Percentiles rank a stretch among this genome's conserved stretches.
Evolutionary conservation across 1,284 basidiomycete species (phyloP).

Genomic region (Salmacisia buchloeana): DNA sequence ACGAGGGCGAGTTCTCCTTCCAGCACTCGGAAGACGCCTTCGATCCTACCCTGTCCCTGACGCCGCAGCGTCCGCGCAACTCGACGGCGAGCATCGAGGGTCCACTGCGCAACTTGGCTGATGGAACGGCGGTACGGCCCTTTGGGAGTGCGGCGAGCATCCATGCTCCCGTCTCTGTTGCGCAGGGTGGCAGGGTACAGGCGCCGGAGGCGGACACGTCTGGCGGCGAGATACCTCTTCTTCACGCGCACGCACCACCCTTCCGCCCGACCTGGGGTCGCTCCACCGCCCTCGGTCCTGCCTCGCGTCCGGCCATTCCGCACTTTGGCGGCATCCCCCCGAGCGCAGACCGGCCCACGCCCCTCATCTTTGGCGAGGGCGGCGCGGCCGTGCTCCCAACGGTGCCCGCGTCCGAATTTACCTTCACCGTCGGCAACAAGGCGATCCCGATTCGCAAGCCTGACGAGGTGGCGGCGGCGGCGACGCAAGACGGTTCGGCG

Average conservation of each 20-base stretch:
- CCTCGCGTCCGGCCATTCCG: constrained; percentile 27
- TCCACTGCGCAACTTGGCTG: constrained; percentile 18
- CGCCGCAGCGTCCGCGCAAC: constrained; percentile 24
- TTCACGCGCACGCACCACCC: constrained; percentile 30
- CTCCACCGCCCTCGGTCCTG: constrained; percentile 12
- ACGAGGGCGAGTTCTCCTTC: not conserved
- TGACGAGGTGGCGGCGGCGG: constrained; percentile 2
- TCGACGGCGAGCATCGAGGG: constrained; percentile 40
- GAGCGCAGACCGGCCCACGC: not conserved
- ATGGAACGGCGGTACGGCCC: not conserved
- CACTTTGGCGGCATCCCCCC: constrained; percentile 17
- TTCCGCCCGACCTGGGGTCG: constrained; percentile 34
- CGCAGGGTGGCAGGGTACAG: no score
- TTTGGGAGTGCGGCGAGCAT: constrained; percentile 17
- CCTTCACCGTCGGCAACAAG: constrained; percentile 20
- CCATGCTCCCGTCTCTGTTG: constrained; percentile 18
- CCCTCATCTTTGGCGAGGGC: constrained; percentile 3
- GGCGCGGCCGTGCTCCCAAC: constrained; percentile 8
- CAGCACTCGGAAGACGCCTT: constrained; percentile 18
- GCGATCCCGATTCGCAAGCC: constrained; percentile 33
- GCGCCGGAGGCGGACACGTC: no score
- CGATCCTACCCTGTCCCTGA: constrained; percentile 12
- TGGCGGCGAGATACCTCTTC: constrained; percentile 8
- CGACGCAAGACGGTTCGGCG: not conserved
- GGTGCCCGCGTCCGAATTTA: constrained; percentile 19